Percentiles rank a stretch among this genome's conserved stretches.
These are phyloP conservation scores for Kodamaea alishanica DNA, from an alignment of 1,139 yeast species.

Conservation along the genomic window DNA sequence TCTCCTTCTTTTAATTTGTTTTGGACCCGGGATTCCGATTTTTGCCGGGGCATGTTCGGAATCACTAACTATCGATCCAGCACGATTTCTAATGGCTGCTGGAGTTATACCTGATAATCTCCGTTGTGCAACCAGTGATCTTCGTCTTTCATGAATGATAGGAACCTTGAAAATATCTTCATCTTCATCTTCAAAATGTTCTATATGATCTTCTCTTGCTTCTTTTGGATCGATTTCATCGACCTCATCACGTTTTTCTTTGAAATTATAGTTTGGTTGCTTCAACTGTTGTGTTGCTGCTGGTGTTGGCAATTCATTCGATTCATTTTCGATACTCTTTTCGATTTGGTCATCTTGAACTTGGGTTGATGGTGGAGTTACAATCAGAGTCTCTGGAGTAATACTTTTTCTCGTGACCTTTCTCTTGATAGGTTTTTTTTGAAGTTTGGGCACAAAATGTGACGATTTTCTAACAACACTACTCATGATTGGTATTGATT, in stretches of 20 bases:
- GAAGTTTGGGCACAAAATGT: constrained; percentile 40
- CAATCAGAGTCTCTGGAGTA: constrained; percentile 12
- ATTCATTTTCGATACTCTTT: background rate
- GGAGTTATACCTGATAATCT: constrained; percentile 38
- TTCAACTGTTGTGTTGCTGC: constrained; percentile 7
- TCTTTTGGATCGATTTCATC: constrained; percentile 13
- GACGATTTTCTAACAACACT: constrained; percentile 46
- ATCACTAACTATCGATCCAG: constrained; percentile 25
- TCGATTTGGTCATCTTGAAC: constrained; percentile 3
- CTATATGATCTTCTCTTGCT: constrained; percentile 2
- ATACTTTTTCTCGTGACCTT: constrained; percentile 21
- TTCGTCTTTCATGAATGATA: constrained; percentile 12
- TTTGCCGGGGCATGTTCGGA: constrained; percentile 27
- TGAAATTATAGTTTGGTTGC: constrained; percentile 6
- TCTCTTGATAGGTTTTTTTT: constrained; percentile 24
- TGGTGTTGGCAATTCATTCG: constrained; percentile 10
- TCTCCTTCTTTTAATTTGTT: constrained; percentile 30
- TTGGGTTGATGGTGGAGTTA: constrained; percentile 28
- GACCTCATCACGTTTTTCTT: constrained; percentile 4
- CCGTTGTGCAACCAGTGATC: constrained; percentile 33
- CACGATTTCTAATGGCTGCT: constrained; percentile 24
- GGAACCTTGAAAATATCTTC: constrained; percentile 34
- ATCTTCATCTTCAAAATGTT: constrained; percentile 13
- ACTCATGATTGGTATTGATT: constrained; percentile 35
- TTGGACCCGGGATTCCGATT: constrained; percentile 36